Evolutionary conservation across 1,284 basidiomycete genomes (phyloP).

Genomic region (Sutorius eximius): DNA sequence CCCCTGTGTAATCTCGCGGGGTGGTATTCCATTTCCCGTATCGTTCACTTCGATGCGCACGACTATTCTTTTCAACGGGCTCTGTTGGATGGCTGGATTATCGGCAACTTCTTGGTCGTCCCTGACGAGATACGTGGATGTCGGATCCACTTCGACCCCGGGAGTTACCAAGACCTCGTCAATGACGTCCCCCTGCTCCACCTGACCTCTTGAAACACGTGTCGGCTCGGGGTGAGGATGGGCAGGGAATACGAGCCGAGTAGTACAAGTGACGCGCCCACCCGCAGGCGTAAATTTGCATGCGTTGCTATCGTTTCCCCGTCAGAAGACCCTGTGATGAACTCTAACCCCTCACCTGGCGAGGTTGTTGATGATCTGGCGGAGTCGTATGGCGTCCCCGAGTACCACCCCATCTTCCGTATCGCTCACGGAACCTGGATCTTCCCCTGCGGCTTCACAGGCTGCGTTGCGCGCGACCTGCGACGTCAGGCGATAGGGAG

Average conservation of each 20-base stretch:
- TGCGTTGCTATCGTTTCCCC: slow-evolving; percentile 51
- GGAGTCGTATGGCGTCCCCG: slow-evolving; percentile 77
- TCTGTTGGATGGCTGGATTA: slow-evolving; percentile 7
- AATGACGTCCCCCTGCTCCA: slow-evolving; percentile 16
- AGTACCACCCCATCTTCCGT: slow-evolving; percentile 66
- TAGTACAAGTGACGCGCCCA: slow-evolving; percentile 62
- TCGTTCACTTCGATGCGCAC: slow-evolving; percentile 82
- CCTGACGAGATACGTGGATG: not conserved
- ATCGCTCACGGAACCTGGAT: slow-evolving; percentile 41
- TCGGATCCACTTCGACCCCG: slow-evolving; percentile 3
- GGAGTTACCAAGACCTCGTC: slow-evolving; percentile 18
- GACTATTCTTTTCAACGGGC: slow-evolving; percentile 57
- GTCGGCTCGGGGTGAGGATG: slow-evolving; percentile 20
- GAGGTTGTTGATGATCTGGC: slow-evolving; percentile 79
- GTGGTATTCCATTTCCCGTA: slow-evolving; percentile 76
- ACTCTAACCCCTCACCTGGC: slow-evolving; percentile 51
- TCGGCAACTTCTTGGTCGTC: slow-evolving; percentile 1
- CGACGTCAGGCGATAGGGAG: slow-evolving; percentile 1
- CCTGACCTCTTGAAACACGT: slow-evolving; percentile 1
- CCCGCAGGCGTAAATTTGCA: slow-evolving; percentile 81
- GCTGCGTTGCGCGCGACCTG: slow-evolving; percentile 56
- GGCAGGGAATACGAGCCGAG: slow-evolving; percentile 48
- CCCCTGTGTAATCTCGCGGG: slow-evolving; percentile 69
- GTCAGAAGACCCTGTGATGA: not conserved
- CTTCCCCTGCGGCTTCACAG: slow-evolving; percentile 57